Evolutionary conservation across 805 yeast genomes (phyloP), one percentile per base, ranked within the genome.

Genomic region (Maudiozyma bulderi): DNA sequence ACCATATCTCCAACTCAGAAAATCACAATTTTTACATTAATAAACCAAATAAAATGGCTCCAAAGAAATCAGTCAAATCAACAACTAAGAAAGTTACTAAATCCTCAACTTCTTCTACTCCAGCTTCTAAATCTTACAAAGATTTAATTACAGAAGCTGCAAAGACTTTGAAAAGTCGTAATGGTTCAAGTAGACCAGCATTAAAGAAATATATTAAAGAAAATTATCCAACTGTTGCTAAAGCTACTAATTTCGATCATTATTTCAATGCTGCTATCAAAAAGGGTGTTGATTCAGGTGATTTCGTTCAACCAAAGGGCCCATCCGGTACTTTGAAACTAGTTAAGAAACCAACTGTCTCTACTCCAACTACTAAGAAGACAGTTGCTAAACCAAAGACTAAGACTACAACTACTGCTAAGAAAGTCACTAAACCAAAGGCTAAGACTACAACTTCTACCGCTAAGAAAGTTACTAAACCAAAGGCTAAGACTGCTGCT

Each of bases 261-360:
- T 77, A 80, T 60, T 84, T 88, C 74, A 87, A 87, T 55, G 56
- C 77, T 47, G 95, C 95, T 20, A 72, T 87, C 62, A 82, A 83
- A 72, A 83, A 80, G 66, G 95, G 95, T 57, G 95, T 87, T 49
- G 80, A 77, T 52, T 62, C 77, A n/a, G 90, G 84, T 42, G 83
- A 78, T 45, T 85, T 87, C 56, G 66, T 75, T 45, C 93, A 84
- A 68, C 95, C 95, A 67, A 87, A 86, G 73, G 95, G 95, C 41
- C 83, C 95, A 10, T 81, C 95, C 10, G 95, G 95, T 45, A 86
- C 95, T 44, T 78, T 86, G 55, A 86, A 86, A 69, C 66, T 84
- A 52, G 57, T 55, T 35, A 64, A 61, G 60, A 58, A 48, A 40
- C 10, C 47, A 13, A n/a, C 46, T 8, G 40, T 45, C 14, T 30